These are phyloP conservation scores for Nigrospora sphaerica DNA, from an alignment of 2,329 filamentous ascomycete species.

Conservation along the genomic window DNA sequence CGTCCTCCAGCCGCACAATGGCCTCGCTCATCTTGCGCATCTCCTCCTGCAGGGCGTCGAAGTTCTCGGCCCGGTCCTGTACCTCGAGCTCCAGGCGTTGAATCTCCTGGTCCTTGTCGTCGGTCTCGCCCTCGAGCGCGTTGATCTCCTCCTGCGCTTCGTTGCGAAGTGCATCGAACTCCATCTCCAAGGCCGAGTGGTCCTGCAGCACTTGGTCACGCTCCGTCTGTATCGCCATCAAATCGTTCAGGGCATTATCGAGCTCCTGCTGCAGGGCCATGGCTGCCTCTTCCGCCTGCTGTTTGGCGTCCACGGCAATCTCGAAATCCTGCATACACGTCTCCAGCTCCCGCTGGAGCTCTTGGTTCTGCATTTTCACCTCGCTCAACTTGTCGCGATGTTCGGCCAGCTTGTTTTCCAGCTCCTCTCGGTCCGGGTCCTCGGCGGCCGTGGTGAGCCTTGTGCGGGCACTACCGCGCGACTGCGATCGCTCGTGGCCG, in stretches of 20 bases:
- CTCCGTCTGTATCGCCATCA: conserved; percentile 72
- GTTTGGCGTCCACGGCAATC: conserved; percentile 56
- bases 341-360: conserved; percentile 76
- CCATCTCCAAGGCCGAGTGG: conserved; percentile 49
- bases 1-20: conserved; percentile 81
- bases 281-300: conserved; percentile 49
- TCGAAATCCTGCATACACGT: conserved; percentile 76
- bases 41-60: conserved; percentile 85
- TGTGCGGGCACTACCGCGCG: conserved; percentile 63
- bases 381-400: conserved; percentile 82
- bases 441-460: conserved; percentile 53
- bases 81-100: conserved; percentile 65
- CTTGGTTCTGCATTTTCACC: conserved; percentile 82
- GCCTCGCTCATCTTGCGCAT: conserved; percentile 88
- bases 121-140: conserved; percentile 62
- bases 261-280: conserved; percentile 72
- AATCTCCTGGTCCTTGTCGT: conserved; percentile 65
- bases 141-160: conserved; percentile 63
- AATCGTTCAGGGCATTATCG: conserved; percentile 70
- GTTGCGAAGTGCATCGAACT: conserved; percentile 53
- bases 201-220: conserved; percentile 77
- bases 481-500: conserved; percentile 62
- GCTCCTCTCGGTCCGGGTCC: conserved; percentile 76
- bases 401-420: conserved; percentile 77
- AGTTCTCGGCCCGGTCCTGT: conserved; percentile 74